These are phyloP conservation scores for Saccharum officinarum DNA, from an alignment of 176 grass and related monocot species.

Conservation along the genomic window DNA sequence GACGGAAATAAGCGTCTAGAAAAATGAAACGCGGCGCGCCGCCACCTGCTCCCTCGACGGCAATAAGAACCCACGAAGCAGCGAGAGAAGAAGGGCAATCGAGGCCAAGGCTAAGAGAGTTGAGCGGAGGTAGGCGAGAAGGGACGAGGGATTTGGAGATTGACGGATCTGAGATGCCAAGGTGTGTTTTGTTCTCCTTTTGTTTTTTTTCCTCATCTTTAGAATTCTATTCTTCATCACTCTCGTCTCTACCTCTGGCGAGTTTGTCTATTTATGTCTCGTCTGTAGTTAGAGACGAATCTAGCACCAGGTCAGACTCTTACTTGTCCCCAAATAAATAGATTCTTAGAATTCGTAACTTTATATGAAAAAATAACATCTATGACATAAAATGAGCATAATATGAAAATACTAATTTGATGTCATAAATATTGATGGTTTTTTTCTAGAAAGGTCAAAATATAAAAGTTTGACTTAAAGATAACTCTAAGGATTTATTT, in stretches of 20 bases:
- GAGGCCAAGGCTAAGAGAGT: neutral
- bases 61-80: neutral
- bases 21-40: neutral
- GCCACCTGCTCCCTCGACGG: neutral
- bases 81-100: neutral
- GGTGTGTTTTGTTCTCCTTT: neutral
- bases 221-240: neutral
- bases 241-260: neutral
- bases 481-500: no score
- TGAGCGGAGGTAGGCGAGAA: neutral
- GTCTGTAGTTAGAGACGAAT: no score
- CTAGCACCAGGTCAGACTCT: no score
- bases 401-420: no score
- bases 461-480: no score
- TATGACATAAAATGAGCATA: no score
- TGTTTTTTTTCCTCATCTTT: neutral
- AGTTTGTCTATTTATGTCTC: neutral
- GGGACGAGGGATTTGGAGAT: neutral
- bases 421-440: no score
- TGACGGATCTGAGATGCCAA: neutral
- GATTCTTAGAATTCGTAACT: no score
- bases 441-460: no score
- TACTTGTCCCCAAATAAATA: no score
- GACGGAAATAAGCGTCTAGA: neutral
- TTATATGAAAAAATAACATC: no score